Evolutionary conservation across 1,139 yeast genomes (phyloP).

Genomic region (Barnettozyma hawaiiensis): DNA sequence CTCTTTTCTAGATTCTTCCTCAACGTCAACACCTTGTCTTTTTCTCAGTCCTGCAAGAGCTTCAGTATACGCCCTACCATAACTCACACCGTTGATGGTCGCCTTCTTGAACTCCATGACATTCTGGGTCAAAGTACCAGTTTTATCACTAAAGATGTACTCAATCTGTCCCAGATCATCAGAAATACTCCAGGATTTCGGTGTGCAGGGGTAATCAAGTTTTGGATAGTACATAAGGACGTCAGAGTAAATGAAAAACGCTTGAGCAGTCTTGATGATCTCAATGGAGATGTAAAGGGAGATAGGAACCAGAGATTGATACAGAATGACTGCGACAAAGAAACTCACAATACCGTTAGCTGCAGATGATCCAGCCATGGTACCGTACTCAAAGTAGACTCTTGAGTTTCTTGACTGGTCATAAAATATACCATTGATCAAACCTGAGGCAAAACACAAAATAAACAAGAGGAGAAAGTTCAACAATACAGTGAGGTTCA

Average conservation of each 20-base stretch:
- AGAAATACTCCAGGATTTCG: slow-evolving; percentile 94
- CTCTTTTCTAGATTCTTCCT: slow-evolving; percentile 61
- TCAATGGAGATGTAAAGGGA: slow-evolving; percentile 92
- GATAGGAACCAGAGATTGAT: slow-evolving; percentile 90
- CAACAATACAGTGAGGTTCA: slow-evolving; percentile 74
- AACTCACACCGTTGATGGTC: slow-evolving; percentile 74
- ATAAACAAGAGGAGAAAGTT: slow-evolving; percentile 72
- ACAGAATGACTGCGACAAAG: slow-evolving; percentile 83
- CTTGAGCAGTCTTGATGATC: slow-evolving; percentile 90
- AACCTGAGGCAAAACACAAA: slow-evolving; percentile 76
- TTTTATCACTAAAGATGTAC: slow-evolving; percentile 91
- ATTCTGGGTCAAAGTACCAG: slow-evolving; percentile 94
- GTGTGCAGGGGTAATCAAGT: slow-evolving; percentile 91
- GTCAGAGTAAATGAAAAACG: slow-evolving; percentile 87
- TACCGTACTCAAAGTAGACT: slow-evolving; percentile 64
- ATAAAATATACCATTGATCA: slow-evolving; percentile 78
- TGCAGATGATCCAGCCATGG: slow-evolving; percentile 52
- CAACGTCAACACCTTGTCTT: slow-evolving; percentile 77
- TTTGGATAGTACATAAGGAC: slow-evolving; percentile 77
- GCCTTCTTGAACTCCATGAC: slow-evolving; percentile 96
- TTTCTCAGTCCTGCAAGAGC: slow-evolving; percentile 91
- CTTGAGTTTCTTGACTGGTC: slow-evolving; percentile 49
- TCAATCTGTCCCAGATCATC: slow-evolving; percentile 97
- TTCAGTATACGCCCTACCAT: slow-evolving; percentile 94
- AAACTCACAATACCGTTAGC: slow-evolving; percentile 79